Base-by-base conservation (phyloP, 192 early-diverging fungal species). In the Coemansia sp. region DNA sequence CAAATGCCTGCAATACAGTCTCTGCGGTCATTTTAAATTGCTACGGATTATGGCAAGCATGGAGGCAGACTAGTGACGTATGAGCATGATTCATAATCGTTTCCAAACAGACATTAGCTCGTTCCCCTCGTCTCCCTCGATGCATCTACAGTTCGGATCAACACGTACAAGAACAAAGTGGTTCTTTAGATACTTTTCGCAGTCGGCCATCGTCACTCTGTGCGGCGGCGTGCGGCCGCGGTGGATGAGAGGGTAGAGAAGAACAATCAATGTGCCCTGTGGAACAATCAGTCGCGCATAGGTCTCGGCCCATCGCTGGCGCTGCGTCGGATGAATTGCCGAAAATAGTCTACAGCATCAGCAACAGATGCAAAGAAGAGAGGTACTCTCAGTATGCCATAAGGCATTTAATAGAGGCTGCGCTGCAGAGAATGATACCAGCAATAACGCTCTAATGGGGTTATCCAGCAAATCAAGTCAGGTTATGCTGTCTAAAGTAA, bases 141-240 rank as follows among this genome's bases (percentile, higher is more conserved):
- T 32, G 42, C 78, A 81, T 37, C 59, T 56, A 61, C 78, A 81
- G 58, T 81, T 81, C 7, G 78, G 64, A 20, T 81, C 78, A 40
- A 75, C 73, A 16, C 73, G 78, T 20, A 81, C 73, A 5, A 81
- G 70, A 41, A 81, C 67, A 81, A 81, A 81, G 70, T 75, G 75
- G 37, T 65, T 65, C 62, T 81, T 81, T 41, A 81, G 43, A 37
- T 63, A 53, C 4, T 45, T 57, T 40, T 81, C 78, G 61, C 78
- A 81, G 44, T 81, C 78, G 50, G 67, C 73, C 78, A 81, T 81
- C 40, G 78, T 70, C n/a, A 72, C 78, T 11, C 50, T 40, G 53
- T 81, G 69, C 25, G 73, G 73, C 44, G 73, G 78, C 22, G 78
- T 46, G 11, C 51, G 59, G 19, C 67, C 64, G 64, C 78, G 73